phyloP scores from a whole-genome alignment of 352 stramenopile genomes.

The Aphanomyces invadans region DNA sequence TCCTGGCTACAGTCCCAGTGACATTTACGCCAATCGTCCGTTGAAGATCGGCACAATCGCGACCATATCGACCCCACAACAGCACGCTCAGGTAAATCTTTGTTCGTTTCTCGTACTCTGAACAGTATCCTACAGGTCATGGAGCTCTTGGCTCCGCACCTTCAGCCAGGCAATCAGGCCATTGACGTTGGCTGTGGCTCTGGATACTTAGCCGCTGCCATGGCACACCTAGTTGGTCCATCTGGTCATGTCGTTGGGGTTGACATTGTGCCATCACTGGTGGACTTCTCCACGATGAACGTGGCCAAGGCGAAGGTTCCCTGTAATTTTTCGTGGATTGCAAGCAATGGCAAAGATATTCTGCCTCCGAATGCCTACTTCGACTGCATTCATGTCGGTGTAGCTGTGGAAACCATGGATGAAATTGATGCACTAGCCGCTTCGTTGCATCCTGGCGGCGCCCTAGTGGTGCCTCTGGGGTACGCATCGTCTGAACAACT shows the following conservation, averaged over 20 bases:
- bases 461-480: conserved; percentile 60
- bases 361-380: conserved; percentile 26
- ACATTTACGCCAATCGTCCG: conserved; percentile 63
- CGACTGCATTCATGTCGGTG: conserved; percentile 75
- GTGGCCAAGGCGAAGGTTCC: conserved; percentile 35
- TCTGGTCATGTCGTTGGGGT: conserved; percentile 51
- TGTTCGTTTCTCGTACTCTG: background rate
- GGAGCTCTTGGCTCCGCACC: conserved; percentile 48
- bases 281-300: conserved; percentile 59
- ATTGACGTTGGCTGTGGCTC: conserved; percentile 79
- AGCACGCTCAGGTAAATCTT: conserved; percentile 38
- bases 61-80: conserved; percentile 81
- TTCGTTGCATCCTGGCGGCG: conserved; percentile 61
- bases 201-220: conserved; percentile 66
- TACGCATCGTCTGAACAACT: conserved; percentile 56
- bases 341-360: conserved; percentile 39
- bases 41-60: conserved; percentile 70
- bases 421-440: conserved; percentile 60
- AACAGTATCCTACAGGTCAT: conserved; percentile 60
- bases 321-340: conserved; percentile 27
- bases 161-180: conserved; percentile 49
- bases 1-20: conserved; percentile 23
- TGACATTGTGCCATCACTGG: conserved; percentile 71
- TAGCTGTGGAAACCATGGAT: conserved; percentile 66
- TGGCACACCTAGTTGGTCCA: conserved; percentile 57